Conservation (phyloP, 768 basidiomycete species). For the Lyophyllum atratum region DNA sequence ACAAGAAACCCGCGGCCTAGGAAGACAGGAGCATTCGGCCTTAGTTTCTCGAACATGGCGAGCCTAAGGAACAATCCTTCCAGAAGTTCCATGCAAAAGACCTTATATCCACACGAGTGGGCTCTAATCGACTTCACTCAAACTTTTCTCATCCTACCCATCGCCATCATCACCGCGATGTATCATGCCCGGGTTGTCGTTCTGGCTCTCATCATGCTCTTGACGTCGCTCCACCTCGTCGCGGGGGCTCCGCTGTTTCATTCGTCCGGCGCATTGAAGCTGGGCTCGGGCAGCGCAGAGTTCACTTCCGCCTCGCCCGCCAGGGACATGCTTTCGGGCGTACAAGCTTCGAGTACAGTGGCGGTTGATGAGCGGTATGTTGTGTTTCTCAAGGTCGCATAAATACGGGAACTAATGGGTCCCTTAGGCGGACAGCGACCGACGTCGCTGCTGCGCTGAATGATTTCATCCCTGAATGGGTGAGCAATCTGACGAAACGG, state of each 20-base stretch:
- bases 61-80: not conserved
- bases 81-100: not conserved
- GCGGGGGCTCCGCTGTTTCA: conserved; percentile 10
- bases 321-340: not conserved
- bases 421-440: not conserved
- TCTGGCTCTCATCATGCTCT: conserved; percentile 15
- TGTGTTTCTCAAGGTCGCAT: not conserved
- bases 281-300: not conserved
- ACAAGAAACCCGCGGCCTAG: not conserved
- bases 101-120: not conserved
- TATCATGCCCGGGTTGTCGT: conserved; percentile 10
- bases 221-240: conserved; percentile 7
- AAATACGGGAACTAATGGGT: not conserved
- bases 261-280: not conserved
- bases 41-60: conserved; percentile 2
- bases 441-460: not conserved
- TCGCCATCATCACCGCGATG: conserved; percentile 6
- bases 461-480: conserved; percentile 5
- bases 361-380: not conserved
- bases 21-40: not conserved
- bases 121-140: not conserved
- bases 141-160: not conserved
- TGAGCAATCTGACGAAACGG: conserved; percentile 11
- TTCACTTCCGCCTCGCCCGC: not conserved
- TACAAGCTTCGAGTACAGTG: not conserved